Percentiles rank a stretch among this genome's conserved stretches.
phyloP scores from a whole-genome alignment of 2,329 filamentous ascomycete species.

The Colletotrichum sidae region DNA sequence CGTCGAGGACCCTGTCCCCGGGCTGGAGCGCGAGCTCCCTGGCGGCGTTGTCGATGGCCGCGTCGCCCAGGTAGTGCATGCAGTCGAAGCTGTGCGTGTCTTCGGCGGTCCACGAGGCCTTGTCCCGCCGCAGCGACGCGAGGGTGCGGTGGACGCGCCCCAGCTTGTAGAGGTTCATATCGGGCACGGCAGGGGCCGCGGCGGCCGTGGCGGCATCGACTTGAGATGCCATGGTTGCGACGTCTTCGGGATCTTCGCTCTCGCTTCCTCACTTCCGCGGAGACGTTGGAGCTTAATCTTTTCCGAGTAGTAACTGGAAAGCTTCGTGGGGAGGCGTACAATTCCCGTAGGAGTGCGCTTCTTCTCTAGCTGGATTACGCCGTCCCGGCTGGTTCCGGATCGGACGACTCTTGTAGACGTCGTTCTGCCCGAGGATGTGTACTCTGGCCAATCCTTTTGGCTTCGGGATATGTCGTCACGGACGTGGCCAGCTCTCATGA shows the following conservation, averaged over 20 bases:
- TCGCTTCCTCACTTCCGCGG: background rate
- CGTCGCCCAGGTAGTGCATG: constrained; percentile 42
- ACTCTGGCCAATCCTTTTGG: constrained; percentile 10
- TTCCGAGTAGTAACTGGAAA: background rate
- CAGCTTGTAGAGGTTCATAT: constrained; percentile 36
- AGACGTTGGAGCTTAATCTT: background rate
- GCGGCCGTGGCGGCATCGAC: background rate
- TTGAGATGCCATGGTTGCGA: constrained; percentile 2
- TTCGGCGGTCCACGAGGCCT: constrained; percentile 35
- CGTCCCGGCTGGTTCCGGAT: no score
- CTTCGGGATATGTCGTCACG: background rate
- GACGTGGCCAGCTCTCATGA: no score
- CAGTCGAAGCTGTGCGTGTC: constrained; percentile 40
- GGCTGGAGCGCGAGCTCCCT: constrained; percentile 30
- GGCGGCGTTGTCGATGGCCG: constrained; percentile 38
- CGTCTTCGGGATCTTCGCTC: constrained; percentile 7
- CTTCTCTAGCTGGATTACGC: background rate
- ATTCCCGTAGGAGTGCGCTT: constrained; percentile 2
- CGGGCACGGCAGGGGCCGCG: constrained; percentile 26
- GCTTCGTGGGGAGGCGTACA: background rate
- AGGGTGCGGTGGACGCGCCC: constrained; percentile 26
- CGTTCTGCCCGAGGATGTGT: no score
- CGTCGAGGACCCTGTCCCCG: constrained; percentile 37
- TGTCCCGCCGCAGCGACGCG: constrained; percentile 20
- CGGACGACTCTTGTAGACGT: no score